Evolutionary conservation across 2,329 filamentous ascomycete genomes (phyloP), one percentile per base, ranked within the genome.

Genomic region (Arthrinium phaeospermum): DNA sequence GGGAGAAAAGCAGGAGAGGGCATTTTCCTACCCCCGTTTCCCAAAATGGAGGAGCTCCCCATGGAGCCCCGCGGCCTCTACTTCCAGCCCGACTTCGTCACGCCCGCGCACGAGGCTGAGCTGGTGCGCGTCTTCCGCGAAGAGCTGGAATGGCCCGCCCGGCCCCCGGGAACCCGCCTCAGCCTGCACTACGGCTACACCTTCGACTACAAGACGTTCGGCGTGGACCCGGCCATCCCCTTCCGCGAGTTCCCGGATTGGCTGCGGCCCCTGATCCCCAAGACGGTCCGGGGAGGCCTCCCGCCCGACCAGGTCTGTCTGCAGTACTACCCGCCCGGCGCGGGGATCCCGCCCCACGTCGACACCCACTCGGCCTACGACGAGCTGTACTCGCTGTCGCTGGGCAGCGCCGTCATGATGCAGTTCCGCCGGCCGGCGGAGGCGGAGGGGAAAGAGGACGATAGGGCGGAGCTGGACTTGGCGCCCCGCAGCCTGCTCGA

Each of bases 281-380:
- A 77, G 2, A 79, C 82, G 8, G 57, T 64, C 8, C 3, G 19
- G 0, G 86, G 87, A 72, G 74, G 74, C 6, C 7, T 37, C 30
- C 30, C 82, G 0, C 87, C 88, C 0, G 88, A 90, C 70, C 89
- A 91, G 77, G 88, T 91, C 75, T 90, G 88, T 74, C 80, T 78
- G 37, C 72, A 73, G 79, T 86, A 90, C 77, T 91, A 91, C 76
- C 86, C 89, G 0, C 89, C 89, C 0, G 89, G 89, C 7, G 82
- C 86, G 0, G 89, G 89, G 1, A 91, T 91, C 75, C 89, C 89
- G 13, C 89, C 89, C 0, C 89, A 91, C 75, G 88, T 88, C 70
- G 89, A 91, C 79, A 89, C 89, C 3, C 89, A 90, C 78, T 82
- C 80, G 69, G 80, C 83, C 12, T 87, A 82, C 73, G 77, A 78